A percentile compares a stretch with the other conserved stretches of the same genome.
Conservation (phyloP, 108 stramenopile genomes). For the Schizochytrium sp. region DNA sequence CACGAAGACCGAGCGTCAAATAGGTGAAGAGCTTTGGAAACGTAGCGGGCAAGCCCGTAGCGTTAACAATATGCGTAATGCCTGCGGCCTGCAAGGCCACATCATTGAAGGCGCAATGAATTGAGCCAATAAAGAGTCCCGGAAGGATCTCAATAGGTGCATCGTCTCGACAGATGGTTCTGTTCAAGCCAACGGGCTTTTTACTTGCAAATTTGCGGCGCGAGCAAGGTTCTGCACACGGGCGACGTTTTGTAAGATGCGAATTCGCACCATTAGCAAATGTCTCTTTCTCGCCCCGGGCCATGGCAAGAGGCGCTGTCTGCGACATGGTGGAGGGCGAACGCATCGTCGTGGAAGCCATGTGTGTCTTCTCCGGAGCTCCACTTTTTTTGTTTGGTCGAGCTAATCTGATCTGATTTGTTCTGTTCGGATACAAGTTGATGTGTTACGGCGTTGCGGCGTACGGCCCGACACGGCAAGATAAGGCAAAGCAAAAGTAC, state of each 20-base stretch:
- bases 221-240: not conserved
- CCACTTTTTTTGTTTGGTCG: too few species aligned
- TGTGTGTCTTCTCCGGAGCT: too few species aligned
- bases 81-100: not conserved
- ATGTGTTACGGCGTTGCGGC: too few species aligned
- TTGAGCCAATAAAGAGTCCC: constrained; percentile 15
- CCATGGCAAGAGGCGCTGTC: too few species aligned
- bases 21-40: not conserved
- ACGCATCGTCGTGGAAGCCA: too few species aligned
- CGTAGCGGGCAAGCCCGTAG: not conserved
- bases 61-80: constrained; percentile 10
- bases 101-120: constrained; percentile 16
- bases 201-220: not conserved
- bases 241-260: too few species aligned
- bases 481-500: too few species aligned
- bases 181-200: not conserved
- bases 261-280: too few species aligned
- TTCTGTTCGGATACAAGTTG: too few species aligned
- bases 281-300: not conserved
- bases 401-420: too few species aligned
- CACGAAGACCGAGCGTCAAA: not conserved
- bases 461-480: too few species aligned
- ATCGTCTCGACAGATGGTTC: not conserved
- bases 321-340: too few species aligned
- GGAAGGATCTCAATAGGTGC: not conserved